These are phyloP conservation scores for Leccinum broughii DNA, from an alignment of 768 basidiomycete genomes.

Conservation along the genomic window DNA sequence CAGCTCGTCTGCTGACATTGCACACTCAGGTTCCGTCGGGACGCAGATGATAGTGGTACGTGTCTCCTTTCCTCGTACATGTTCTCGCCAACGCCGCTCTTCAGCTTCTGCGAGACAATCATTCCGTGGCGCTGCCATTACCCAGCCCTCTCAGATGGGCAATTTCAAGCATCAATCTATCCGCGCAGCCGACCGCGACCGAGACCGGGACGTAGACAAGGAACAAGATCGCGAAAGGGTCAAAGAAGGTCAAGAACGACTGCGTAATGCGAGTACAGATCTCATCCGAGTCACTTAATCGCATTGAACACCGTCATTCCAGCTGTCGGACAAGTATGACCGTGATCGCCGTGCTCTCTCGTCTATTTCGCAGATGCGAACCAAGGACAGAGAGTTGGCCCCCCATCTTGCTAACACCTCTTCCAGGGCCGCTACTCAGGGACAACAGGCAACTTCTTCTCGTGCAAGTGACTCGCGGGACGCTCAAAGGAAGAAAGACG, in stretches of 20 bases:
- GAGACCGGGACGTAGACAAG: slow-evolving; percentile 46
- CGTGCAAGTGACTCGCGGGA: slow-evolving; percentile 64
- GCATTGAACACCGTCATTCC: slow-evolving; percentile 7
- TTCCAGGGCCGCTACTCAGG: slow-evolving; percentile 41
- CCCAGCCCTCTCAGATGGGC: slow-evolving; percentile 90
- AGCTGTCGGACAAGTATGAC: slow-evolving; percentile 89
- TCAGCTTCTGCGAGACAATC: slow-evolving; percentile 61
- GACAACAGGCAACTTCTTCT: slow-evolving; percentile 37
- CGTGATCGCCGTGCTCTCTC: slow-evolving; percentile 68
- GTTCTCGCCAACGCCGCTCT: slow-evolving; percentile 19
- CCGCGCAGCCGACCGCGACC: slow-evolving; percentile 62
- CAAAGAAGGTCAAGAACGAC: slow-evolving; percentile 75
- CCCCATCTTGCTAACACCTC: slow-evolving; percentile 54
- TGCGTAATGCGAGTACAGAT: slow-evolving; percentile 58
- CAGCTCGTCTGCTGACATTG: slow-evolving; percentile 9
- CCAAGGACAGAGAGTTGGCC: slow-evolving; percentile 67
- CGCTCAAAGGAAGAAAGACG: slow-evolving; percentile 61
- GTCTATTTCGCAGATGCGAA: slow-evolving; percentile 49
- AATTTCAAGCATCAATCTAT: slow-evolving; percentile 89
- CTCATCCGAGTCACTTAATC: background rate
- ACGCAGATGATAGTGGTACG: slow-evolving; percentile 72
- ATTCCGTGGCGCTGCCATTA: slow-evolving; percentile 61
- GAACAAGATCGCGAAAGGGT: slow-evolving; percentile 61
- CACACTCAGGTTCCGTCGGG: slow-evolving; percentile 64
- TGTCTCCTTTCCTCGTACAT: slow-evolving; percentile 8